A percentile compares a stretch with the other conserved stretches of the same genome.
Conservation (phyloP, 1,139 yeast species). For the Saccharomyces hybrid region DNA sequence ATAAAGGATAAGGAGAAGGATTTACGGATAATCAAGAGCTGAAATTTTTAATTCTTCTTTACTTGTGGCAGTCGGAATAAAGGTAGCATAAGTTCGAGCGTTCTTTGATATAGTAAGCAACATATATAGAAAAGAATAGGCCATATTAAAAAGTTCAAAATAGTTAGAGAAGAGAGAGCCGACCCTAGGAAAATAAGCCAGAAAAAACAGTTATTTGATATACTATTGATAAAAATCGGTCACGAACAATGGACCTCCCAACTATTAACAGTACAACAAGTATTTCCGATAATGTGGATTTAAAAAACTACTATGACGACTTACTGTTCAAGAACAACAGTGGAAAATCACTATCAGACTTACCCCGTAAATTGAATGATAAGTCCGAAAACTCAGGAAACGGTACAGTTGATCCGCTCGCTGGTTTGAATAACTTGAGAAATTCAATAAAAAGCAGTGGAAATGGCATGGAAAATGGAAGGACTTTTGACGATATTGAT, state of each 20-base stretch:
- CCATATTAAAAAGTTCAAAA: background rate
- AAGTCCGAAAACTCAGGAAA: background rate
- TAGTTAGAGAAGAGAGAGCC: background rate
- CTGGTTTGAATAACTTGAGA: background rate
- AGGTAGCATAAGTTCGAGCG: background rate
- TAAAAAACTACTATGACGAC: too few species aligned
- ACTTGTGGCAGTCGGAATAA: background rate
- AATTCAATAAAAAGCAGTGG: background rate
- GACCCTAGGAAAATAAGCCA: background rate
- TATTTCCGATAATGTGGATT: slow-evolving; percentile 29
- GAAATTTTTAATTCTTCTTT: background rate
- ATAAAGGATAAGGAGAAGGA: background rate
- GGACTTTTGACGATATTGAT: background rate
- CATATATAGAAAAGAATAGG: slow-evolving; percentile 1
- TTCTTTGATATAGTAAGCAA: background rate
- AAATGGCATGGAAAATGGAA: background rate
- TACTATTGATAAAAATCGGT: slow-evolving; percentile 2
- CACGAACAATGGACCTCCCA: slow-evolving; percentile 23
- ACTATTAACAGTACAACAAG: slow-evolving; percentile 31
- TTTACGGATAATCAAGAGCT: background rate
- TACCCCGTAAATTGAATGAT: slow-evolving; percentile 17
- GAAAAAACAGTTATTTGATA: background rate
- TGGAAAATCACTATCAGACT: slow-evolving; percentile 30
- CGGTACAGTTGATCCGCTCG: background rate
- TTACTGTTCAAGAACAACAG: slow-evolving; percentile 28